Evolutionary conservation across 2,329 filamentous ascomycete species (phyloP).

Genomic region (Fusarium dlaminii): DNA sequence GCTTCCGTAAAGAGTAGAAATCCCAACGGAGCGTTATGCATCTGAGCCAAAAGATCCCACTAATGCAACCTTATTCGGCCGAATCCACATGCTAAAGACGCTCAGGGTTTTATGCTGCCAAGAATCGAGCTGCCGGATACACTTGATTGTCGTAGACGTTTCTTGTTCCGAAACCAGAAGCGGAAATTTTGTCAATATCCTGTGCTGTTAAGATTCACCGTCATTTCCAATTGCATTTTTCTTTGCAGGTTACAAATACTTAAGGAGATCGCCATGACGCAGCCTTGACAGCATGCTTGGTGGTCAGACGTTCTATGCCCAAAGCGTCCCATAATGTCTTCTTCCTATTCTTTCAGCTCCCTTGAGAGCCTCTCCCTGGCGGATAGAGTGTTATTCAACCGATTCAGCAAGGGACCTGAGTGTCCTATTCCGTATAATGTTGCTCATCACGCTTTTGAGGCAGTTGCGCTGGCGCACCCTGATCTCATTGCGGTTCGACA

Average conservation of each 20-base stretch:
- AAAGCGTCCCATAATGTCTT: constrained; percentile 15
- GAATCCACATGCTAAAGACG: not conserved
- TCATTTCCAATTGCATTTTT: not conserved
- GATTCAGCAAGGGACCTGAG: constrained; percentile 21
- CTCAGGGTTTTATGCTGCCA: not conserved
- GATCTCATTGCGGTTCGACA: constrained; percentile 19
- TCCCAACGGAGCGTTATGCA: constrained; percentile 3
- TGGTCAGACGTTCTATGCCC: not conserved
- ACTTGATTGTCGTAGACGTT: not conserved
- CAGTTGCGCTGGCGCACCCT: constrained; percentile 30
- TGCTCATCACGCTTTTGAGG: constrained; percentile 30
- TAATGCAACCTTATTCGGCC: constrained; percentile 18
- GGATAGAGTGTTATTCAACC: constrained; percentile 27
- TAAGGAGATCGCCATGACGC: not conserved
- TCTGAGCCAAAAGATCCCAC: constrained; percentile 9
- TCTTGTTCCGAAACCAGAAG: constrained; percentile 17
- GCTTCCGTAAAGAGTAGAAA: not conserved
- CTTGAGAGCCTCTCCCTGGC: constrained; percentile 23
- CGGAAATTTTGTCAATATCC: not conserved
- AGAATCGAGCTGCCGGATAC: not conserved
- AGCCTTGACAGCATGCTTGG: not conserved
- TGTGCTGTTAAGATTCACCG: not conserved
- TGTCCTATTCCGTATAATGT: constrained; percentile 22
- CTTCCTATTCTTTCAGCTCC: constrained; percentile 19
- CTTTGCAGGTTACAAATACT: not conserved